Conservation (phyloP, 2,329 filamentous ascomycete genomes). For the Xylariaceae sp. region DNA sequence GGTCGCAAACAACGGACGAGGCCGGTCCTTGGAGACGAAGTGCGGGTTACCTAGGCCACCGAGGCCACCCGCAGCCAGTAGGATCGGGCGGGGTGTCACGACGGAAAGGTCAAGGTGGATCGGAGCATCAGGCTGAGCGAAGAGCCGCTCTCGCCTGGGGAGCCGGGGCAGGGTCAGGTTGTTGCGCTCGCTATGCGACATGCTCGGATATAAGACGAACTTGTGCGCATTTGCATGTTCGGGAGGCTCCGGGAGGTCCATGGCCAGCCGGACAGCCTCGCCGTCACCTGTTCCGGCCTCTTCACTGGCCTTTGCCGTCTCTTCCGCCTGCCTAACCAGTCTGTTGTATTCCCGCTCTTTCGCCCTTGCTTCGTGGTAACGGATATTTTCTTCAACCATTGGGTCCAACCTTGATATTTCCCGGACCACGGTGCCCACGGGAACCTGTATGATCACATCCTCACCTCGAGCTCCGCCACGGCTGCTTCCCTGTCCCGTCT, state of each 20-base stretch:
- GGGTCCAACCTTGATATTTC: slow-evolving; percentile 79
- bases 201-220: slow-evolving; percentile 82
- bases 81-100: slow-evolving; percentile 75
- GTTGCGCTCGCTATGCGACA: slow-evolving; percentile 63
- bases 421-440: slow-evolving; percentile 83
- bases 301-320: slow-evolving; percentile 36
- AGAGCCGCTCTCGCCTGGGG: slow-evolving; percentile 46
- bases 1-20: slow-evolving; percentile 80
- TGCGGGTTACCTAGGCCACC: slow-evolving; percentile 92
- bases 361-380: slow-evolving; percentile 35
- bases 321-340: slow-evolving; percentile 27
- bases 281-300: slow-evolving; percentile 29
- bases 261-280: slow-evolving; percentile 14
- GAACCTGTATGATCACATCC: slow-evolving; percentile 83
- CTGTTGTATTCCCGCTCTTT: slow-evolving; percentile 31
- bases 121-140: slow-evolving; percentile 66
- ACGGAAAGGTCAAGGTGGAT: slow-evolving; percentile 67
- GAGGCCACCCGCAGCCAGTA: slow-evolving; percentile 81
- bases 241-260: slow-evolving; percentile 32
- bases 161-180: slow-evolving; percentile 45
- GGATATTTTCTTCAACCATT: slow-evolving; percentile 54
- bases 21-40: slow-evolving; percentile 71
- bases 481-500: slow-evolving; percentile 69
- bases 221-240: slow-evolving; percentile 54
- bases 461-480: slow-evolving; percentile 74